Evolutionary conservation across 1,284 basidiomycete species (phyloP).

Genomic region (Amylostereum areolatum): DNA sequence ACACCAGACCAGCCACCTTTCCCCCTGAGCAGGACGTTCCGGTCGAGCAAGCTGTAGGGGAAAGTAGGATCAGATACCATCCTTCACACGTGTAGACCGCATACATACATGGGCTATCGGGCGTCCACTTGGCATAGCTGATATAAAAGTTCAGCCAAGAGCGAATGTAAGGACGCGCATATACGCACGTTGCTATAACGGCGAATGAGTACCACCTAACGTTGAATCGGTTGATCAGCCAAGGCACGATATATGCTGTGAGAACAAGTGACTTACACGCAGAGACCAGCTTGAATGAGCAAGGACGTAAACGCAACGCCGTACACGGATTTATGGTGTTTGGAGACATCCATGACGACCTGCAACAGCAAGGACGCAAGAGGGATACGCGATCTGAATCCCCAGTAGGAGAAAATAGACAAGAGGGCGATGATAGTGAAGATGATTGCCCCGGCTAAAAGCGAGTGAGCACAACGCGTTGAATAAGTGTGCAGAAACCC

Average conservation of each 20-base stretch:
- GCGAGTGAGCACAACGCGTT: slow-evolving; percentile 14
- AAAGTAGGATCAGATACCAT: not conserved
- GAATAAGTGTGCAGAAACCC: slow-evolving; percentile 23
- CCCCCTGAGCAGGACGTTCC: slow-evolving; percentile 43
- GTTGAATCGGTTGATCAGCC: too few species aligned
- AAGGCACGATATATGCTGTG: too few species aligned
- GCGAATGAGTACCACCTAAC: slow-evolving; percentile 69
- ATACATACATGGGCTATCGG: slow-evolving; percentile 39
- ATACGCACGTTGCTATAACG: slow-evolving; percentile 56
- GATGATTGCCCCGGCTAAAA: slow-evolving; percentile 65
- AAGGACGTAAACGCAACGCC: slow-evolving; percentile 71
- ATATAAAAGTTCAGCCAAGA: too few species aligned
- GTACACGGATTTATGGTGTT: slow-evolving; percentile 79
- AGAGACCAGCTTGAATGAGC: slow-evolving; percentile 63
- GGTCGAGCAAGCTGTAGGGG: slow-evolving; percentile 26
- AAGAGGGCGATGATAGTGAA: slow-evolving; percentile 68
- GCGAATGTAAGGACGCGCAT: slow-evolving; percentile 2
- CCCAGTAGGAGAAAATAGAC: slow-evolving; percentile 61
- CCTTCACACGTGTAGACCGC: slow-evolving; percentile 16
- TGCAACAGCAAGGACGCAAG: slow-evolving; percentile 75
- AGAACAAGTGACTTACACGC: slow-evolving; percentile 43
- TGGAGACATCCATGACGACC: slow-evolving; percentile 78
- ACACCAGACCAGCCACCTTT: slow-evolving; percentile 64
- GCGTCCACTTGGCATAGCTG: not conserved
- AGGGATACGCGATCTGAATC: slow-evolving; percentile 69